Conservation (phyloP, 2,329 filamentous ascomycete genomes). For the Fusarium sp. region DNA sequence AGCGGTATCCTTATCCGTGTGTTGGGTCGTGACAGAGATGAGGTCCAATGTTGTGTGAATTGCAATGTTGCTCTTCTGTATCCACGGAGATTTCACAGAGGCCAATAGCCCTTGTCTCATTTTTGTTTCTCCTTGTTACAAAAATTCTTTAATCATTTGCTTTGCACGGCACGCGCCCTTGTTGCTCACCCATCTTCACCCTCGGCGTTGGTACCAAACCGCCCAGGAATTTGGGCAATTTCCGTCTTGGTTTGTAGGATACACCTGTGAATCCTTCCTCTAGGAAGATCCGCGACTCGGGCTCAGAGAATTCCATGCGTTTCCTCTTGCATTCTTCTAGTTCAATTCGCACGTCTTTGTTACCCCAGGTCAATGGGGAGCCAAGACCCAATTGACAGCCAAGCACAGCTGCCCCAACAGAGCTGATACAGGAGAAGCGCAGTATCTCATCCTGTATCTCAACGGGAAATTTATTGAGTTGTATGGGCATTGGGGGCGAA, state of each 20-base stretch:
- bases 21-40: too few species aligned
- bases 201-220: not conserved
- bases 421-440: not conserved
- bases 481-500: not conserved
- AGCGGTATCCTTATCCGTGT: too few species aligned
- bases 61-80: too few species aligned
- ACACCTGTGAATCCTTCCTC: slow-evolving; percentile 6
- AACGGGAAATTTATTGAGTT: not conserved
- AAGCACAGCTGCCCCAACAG: not conserved
- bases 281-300: not conserved
- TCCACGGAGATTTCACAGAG: too few species aligned
- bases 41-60: too few species aligned
- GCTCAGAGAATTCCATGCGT: not conserved
- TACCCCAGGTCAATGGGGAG: not conserved
- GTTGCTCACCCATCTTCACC: too few species aligned
- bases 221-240: not conserved
- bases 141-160: too few species aligned
- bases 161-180: too few species aligned
- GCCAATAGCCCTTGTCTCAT: too few species aligned
- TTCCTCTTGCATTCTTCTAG: slow-evolving; percentile 1
- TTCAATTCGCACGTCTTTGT: not conserved
- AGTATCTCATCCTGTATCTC: slow-evolving; percentile 4
- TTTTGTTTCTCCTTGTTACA: too few species aligned
- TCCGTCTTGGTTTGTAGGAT: not conserved
- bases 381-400: slow-evolving; percentile 2